Evolutionary conservation across 495 filamentous ascomycete genomes (phyloP).

Genomic region (Xylaria venustula): DNA sequence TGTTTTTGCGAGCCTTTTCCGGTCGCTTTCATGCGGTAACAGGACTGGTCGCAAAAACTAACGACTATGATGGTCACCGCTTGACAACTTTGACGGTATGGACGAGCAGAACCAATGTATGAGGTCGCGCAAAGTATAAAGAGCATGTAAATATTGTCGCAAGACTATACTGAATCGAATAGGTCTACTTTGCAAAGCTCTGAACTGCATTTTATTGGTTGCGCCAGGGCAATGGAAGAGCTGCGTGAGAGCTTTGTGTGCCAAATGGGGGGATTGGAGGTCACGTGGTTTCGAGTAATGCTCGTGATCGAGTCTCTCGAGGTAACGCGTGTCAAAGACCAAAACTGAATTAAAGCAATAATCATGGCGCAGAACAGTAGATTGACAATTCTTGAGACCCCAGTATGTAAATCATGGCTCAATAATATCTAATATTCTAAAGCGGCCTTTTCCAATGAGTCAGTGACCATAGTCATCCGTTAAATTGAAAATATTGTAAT

Average conservation of each 20-base stretch:
- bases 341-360: background rate
- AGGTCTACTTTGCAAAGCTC: background rate
- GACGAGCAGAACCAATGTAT: background rate
- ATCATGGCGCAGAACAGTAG: background rate
- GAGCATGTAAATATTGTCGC: background rate
- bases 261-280: background rate
- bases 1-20: too few species aligned
- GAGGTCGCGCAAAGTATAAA: background rate
- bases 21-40: too few species aligned
- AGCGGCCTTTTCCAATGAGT: background rate
- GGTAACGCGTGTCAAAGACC: background rate
- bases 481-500: background rate
- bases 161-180: background rate
- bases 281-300: constrained; percentile 16
- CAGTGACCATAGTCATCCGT: background rate
- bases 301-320: constrained; percentile 6
- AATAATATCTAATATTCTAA: background rate
- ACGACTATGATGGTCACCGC: background rate
- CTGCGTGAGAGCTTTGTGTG: background rate
- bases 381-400: background rate
- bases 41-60: background rate
- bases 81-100: background rate
- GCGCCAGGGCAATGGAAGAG: constrained; percentile 7
- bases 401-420: background rate
- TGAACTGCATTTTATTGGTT: background rate